Base-by-base conservation (phyloP, 495 filamentous ascomycete species). In the Penicillium coprophilum region DNA sequence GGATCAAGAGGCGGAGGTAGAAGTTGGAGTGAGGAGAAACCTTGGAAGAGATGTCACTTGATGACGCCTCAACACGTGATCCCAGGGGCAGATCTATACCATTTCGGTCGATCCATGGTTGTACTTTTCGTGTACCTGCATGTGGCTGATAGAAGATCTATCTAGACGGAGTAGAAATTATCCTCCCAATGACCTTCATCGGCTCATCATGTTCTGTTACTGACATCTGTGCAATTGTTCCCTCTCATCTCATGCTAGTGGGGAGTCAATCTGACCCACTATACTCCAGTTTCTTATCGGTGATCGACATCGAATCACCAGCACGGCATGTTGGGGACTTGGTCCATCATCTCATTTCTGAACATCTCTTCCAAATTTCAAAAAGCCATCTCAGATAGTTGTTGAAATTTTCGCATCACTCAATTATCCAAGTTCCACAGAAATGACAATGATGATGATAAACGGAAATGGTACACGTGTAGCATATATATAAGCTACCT, bases 21-120 rank as follows among this genome's bases (percentile, higher is more conserved):
- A 46, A 46, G 30, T 30, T 46, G 44, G 53, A 28, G 30, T 30
- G 19, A 24, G 27, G 44, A 61, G 30, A 47, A 50, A 27, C 24
- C 24, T 27, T 27, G 24, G 24, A 27, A 56, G 39, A 46, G 53
- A 46, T 38, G 59, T 68, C 65, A 68, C 57, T 68, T 68, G 65
- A 68, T 68, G 65, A 66, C 65, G 65, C 55, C 55, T 41, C 38
- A 9, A 31, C 55, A 57, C 55, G 55, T 57, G 55, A 57, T 44
- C 28, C 5, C 23, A 38, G n/a, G 21, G 24, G 55, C 13, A 24
- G 46, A 51, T 57, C 55, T 31, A 32, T 51, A 34, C 52, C 20
- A 15, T 46, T 54, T 39, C 23, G 34, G 40, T 44, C 28, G 28
- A 7, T 13, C 11, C 11, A 56, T 41, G 40, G 39, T 19, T 19